A percentile compares a stretch with the other conserved stretches of the same genome.
phyloP scores from a whole-genome alignment of 805 yeast species.

The Suhomyces xylopsoci region DNA sequence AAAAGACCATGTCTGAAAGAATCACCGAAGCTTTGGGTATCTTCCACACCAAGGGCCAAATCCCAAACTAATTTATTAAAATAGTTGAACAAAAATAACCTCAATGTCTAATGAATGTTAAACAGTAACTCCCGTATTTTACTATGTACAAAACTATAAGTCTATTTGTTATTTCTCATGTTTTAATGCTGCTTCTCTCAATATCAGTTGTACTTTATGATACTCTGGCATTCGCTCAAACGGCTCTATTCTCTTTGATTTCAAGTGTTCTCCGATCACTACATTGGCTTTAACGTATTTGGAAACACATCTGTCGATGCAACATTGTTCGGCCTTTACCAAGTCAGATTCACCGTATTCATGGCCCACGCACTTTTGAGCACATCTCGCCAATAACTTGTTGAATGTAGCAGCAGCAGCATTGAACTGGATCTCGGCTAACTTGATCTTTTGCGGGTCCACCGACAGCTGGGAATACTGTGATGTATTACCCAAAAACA shows the following conservation, averaged over 20 bases:
- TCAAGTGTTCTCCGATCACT: conserved; percentile 53
- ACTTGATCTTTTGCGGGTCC: conserved; percentile 55
- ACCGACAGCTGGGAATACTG: conserved; percentile 46
- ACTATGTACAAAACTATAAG: not conserved
- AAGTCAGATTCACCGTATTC: conserved; percentile 83
- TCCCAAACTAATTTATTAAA: conserved; percentile 28
- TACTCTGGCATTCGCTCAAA: conserved; percentile 42
- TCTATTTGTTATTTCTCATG: not conserved
- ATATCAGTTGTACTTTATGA: conserved; percentile 6
- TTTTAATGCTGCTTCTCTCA: not conserved
- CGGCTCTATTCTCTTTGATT: conserved; percentile 43
- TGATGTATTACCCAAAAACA: conserved; percentile 50
- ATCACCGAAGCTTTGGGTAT: conserved; percentile 75
- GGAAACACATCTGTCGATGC: conserved; percentile 82
- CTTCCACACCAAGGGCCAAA: conserved; percentile 76
- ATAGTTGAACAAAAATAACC: not conserved
- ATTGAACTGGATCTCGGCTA: conserved; percentile 66
- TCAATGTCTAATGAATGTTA: not conserved
- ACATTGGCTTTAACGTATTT: conserved; percentile 77
- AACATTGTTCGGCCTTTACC: conserved; percentile 77
- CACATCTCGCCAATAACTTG: conserved; percentile 60
- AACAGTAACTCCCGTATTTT: not conserved
- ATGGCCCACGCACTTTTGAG: conserved; percentile 75
- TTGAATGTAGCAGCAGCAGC: conserved; percentile 47
- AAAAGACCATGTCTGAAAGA: conserved; percentile 93